phyloP scores from a whole-genome alignment of 768 basidiomycete genomes.

The Scleroderma bovista region DNA sequence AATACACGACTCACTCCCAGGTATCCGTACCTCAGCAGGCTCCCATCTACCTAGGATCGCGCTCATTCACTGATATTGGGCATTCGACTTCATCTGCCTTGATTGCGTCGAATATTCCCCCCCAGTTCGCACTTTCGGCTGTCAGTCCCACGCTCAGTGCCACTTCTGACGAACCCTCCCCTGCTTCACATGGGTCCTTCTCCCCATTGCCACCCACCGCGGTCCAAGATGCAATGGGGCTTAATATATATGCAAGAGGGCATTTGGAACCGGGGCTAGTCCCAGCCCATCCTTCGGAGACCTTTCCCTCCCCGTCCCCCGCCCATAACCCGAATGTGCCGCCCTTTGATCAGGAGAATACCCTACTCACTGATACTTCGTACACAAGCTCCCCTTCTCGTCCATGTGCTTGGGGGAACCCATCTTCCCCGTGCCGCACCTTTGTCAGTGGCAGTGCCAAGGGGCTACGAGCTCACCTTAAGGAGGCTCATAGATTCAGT shows the following conservation, averaged over 20 bases:
- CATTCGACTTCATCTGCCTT: background rate
- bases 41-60: background rate
- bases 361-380: background rate
- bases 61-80: background rate
- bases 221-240: background rate
- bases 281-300: background rate
- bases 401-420: background rate
- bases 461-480: conserved; percentile 15
- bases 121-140: background rate
- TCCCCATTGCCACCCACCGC: background rate
- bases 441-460: conserved; percentile 1
- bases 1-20: background rate
- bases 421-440: conserved; percentile 1
- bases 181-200: no score
- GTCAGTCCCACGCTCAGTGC: background rate
- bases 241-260: background rate
- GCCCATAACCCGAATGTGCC: background rate
- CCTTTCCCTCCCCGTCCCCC: background rate
- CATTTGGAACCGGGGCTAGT: background rate
- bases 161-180: background rate
- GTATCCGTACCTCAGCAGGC: background rate
- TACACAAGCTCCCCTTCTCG: background rate
- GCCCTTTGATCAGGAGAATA: background rate
- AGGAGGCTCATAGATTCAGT: conserved; percentile 2
- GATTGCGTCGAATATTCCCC: no score